phyloP scores from a whole-genome alignment of 306 rosid genomes.

The Prunus salicina region DNA sequence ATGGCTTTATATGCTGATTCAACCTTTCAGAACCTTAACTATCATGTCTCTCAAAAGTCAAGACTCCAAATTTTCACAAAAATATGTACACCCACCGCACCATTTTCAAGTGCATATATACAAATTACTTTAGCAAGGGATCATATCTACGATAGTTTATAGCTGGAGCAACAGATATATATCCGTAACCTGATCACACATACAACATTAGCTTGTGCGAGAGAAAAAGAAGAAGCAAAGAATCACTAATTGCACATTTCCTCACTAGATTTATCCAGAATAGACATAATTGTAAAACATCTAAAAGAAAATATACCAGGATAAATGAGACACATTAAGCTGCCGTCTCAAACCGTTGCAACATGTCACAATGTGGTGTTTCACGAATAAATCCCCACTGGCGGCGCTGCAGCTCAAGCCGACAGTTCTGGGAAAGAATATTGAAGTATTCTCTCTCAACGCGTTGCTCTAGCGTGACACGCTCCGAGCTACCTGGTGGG shows the following conservation, averaged over 20 bases:
- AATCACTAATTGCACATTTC: slow-evolving; percentile 36
- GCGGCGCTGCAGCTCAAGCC: slow-evolving; percentile 78
- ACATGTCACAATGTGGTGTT: slow-evolving; percentile 87
- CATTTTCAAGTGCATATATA: too few species aligned
- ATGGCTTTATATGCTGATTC: not conserved
- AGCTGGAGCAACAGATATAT: not conserved
- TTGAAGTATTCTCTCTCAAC: slow-evolving; percentile 75
- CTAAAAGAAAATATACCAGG: slow-evolving; percentile 31
- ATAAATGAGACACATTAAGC: slow-evolving; percentile 39
- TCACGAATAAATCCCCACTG: slow-evolving; percentile 92
- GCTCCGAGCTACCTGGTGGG: slow-evolving; percentile 44
- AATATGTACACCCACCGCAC: too few species aligned
- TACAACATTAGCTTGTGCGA: not conserved
- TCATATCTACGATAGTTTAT: not conserved
- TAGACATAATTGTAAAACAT: slow-evolving; percentile 36
- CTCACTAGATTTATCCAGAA: slow-evolving; percentile 23
- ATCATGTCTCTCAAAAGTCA: not conserved
- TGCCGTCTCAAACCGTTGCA: slow-evolving; percentile 47
- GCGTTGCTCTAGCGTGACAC: slow-evolving; percentile 41
- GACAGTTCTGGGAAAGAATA: slow-evolving; percentile 74
- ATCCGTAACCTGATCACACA: not conserved
- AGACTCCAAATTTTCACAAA: not conserved
- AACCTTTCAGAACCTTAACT: not conserved
- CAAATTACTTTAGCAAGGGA: not conserved
- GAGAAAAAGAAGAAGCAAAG: not conserved